Evolutionary conservation across 805 yeast genomes (phyloP), one percentile per base, ranked within the genome.

Genomic region (Metschnikowia hibisci): DNA sequence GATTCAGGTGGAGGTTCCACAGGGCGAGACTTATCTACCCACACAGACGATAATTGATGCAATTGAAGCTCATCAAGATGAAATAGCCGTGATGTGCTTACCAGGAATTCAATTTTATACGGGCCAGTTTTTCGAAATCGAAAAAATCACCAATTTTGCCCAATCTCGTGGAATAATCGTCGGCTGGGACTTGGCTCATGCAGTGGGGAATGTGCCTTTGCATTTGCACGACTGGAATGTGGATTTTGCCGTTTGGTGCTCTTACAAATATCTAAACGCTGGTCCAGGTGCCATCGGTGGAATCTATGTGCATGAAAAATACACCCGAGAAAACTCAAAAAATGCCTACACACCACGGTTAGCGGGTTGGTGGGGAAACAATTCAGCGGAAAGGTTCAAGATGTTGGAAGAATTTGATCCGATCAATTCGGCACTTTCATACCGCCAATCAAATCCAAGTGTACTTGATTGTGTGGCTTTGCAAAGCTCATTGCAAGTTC

Each of bases 311-410:
- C 81, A 90, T 59, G 83, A 80, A 49, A 73, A 63, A 47, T 66
- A 61, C 48, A 66, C 74, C 14, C 51, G 56, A 32, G 43, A 57
- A 36, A 60, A 64, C 36, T 50, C 68, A 11, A 47, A 46, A 12
- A 54, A 55, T 9, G 55, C 56, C 15, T 72, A 68, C 53, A 53
- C 71, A 30, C 86, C 96, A 1, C 70, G 97, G 47, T 67, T 87
- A 39, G 95, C 96, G 0, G 98, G 98, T 0, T 90, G 98, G 98
- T 90, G 97, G 96, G 97, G 96, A 1, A 90, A 88, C 57, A 80
- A 84, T 52, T 69, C 82, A 0, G 53, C 55, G 2, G 78, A 78
- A 28, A 66, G 98, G 48, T 90, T 90, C 62, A 72, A 80, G 54
- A 90, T 90, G 98, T 57, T 76, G 44, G 90, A 83, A 56, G 54